These are phyloP conservation scores for Cyclocybe aegerita DNA, from an alignment of 768 basidiomycete species.

Conservation along the genomic window DNA sequence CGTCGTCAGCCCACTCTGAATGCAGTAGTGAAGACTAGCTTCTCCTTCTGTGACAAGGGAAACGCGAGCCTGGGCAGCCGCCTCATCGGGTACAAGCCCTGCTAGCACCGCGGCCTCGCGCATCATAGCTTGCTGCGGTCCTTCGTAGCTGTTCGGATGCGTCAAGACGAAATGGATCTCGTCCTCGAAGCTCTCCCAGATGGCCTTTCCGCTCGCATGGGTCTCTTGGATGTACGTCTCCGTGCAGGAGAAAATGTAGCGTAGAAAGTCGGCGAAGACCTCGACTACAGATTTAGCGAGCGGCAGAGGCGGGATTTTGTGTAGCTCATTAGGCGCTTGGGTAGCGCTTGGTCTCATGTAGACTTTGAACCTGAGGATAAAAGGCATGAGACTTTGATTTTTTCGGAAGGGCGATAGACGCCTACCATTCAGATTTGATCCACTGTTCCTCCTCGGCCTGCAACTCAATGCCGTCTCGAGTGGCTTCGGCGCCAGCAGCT, in stretches of 20 bases:
- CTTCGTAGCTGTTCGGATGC: conserved; percentile 68
- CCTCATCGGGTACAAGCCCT: conserved; percentile 43
- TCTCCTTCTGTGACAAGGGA: conserved; percentile 63
- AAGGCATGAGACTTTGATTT: no score
- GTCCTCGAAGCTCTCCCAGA: conserved; percentile 42
- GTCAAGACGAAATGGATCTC: conserved; percentile 50
- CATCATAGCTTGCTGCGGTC: conserved; percentile 52
- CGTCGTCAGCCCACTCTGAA: conserved; percentile 40
- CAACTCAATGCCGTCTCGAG: conserved; percentile 35
- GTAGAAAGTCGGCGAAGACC: conserved; percentile 50
- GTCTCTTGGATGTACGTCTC: conserved; percentile 44
- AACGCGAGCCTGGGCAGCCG: conserved; percentile 37
- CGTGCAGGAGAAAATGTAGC: conserved; percentile 45
- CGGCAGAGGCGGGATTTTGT: conserved; percentile 39
- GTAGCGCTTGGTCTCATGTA: conserved; percentile 27
- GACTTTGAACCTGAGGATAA: conserved; percentile 32
- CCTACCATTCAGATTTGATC: conserved; percentile 41
- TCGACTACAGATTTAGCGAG: conserved; percentile 36
- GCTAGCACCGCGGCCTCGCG: conserved; percentile 50
- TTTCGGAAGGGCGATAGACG: neutral
- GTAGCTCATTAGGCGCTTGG: neutral
- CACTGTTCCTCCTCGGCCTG: conserved; percentile 42
- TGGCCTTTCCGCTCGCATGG: conserved; percentile 36
- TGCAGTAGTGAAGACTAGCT: conserved; percentile 56
- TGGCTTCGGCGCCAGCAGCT: conserved; percentile 46